Percentiles rank a stretch among this genome's conserved stretches.
phyloP scores from a whole-genome alignment of 441 rosid genomes.

The Omphalea diandra region DNA sequence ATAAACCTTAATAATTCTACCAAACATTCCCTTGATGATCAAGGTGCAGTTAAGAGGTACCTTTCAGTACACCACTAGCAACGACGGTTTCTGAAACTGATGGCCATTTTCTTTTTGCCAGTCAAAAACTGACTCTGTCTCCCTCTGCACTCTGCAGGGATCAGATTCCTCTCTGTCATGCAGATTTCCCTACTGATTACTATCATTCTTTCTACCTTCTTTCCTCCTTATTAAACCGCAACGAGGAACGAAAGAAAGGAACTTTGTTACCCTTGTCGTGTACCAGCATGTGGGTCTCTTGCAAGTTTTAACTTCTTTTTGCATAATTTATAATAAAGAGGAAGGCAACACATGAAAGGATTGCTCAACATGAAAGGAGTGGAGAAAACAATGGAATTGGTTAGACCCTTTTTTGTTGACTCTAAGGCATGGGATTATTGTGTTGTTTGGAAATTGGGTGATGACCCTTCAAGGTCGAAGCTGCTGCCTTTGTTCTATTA shows the following conservation, averaged over 20 bases:
- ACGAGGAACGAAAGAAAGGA: too few relatives aligned
- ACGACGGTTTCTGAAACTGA: too few relatives aligned
- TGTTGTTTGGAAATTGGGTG: conserved; percentile 77
- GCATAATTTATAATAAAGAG: background rate
- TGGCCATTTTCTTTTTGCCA: conserved; percentile 15
- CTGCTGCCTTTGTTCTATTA: too few relatives aligned
- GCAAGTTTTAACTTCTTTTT: too few relatives aligned
- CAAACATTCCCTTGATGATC: too few relatives aligned
- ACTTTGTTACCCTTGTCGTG: background rate
- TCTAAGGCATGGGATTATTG: conserved; percentile 68
- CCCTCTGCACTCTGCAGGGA: conserved; percentile 26
- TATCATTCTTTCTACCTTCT: conserved; percentile 16
- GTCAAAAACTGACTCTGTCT: conserved; percentile 15
- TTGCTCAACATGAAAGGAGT: conserved; percentile 48
- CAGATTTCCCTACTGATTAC: conserved; percentile 47
- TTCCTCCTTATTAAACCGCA: conserved; percentile 15
- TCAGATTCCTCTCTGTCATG: conserved; percentile 48
- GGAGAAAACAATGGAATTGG: conserved; percentile 53
- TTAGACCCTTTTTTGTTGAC: conserved; percentile 70
- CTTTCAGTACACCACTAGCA: too few relatives aligned
- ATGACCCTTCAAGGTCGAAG: conserved; percentile 78
- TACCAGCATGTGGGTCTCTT: background rate
- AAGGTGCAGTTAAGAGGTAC: too few relatives aligned
- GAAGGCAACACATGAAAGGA: too few relatives aligned
- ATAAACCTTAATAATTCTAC: too few relatives aligned